These are phyloP conservation scores for Fonsecaea multimorphosa DNA, from an alignment of 2,329 filamentous ascomycete species.

Conservation along the genomic window DNA sequence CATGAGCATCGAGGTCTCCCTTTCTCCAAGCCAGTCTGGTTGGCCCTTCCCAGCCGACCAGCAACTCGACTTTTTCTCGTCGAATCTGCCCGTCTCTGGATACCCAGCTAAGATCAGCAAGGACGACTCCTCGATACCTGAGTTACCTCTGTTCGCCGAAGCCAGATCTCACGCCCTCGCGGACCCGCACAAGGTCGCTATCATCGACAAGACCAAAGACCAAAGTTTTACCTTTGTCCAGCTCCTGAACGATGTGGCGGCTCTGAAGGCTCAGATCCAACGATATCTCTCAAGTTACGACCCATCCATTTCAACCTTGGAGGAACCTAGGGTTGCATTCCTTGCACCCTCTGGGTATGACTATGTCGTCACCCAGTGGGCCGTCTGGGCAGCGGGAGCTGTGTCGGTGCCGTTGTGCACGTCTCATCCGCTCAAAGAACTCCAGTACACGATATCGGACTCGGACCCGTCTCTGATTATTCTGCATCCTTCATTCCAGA, in stretches of 20 bases:
- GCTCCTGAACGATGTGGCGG: constrained; percentile 48
- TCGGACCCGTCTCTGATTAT: constrained; percentile 52
- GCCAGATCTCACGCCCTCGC: constrained; percentile 46
- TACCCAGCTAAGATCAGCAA: constrained; percentile 10
- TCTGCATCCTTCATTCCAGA: constrained; percentile 49
- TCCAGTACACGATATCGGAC: constrained; percentile 51
- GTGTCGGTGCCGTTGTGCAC: constrained; percentile 53
- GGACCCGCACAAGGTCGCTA: constrained; percentile 46
- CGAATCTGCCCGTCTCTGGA: constrained; percentile 1
- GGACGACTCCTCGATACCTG: constrained; percentile 21
- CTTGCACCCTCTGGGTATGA: constrained; percentile 96
- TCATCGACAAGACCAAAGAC: constrained; percentile 48
- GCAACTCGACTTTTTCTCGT: constrained; percentile 8
- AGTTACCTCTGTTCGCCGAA: constrained; percentile 48
- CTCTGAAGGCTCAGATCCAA: constrained; percentile 47
- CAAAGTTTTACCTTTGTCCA: constrained; percentile 50
- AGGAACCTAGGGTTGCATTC: constrained; percentile 70
- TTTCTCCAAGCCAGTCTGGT: constrained; percentile 17
- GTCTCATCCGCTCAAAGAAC: constrained; percentile 50
- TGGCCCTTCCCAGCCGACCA: constrained; percentile 17
- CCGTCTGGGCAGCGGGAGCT: constrained; percentile 53
- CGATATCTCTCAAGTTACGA: constrained; percentile 39
- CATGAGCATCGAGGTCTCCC: constrained; percentile 26
- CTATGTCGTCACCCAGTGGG: constrained; percentile 78
- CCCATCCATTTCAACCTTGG: constrained; percentile 1